phyloP scores from a whole-genome alignment of 2,329 filamentous ascomycete genomes.

The Mycogone perniciosa region DNA sequence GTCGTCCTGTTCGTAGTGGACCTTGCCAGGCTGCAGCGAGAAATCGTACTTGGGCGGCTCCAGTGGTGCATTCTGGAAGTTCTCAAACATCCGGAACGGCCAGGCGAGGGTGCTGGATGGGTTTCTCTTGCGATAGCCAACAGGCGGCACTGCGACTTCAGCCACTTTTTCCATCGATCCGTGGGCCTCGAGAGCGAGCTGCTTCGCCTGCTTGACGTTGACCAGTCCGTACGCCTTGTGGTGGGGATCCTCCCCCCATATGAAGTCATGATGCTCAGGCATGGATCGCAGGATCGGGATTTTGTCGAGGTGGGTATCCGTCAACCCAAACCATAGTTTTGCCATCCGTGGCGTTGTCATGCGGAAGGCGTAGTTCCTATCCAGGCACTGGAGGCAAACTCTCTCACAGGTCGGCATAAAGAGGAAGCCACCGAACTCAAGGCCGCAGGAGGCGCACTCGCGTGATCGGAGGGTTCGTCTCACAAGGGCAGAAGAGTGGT shows the following conservation, averaged over 20 bases:
- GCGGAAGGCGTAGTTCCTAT: constrained; percentile 19
- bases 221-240: constrained; percentile 19
- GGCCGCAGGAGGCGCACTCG: constrained; percentile 22
- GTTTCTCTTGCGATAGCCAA: neutral
- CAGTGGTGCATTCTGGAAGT: neutral
- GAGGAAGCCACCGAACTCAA: constrained; percentile 23
- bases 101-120: neutral
- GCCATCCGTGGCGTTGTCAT: constrained; percentile 19
- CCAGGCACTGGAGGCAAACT: constrained; percentile 25
- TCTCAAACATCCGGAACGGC: neutral
- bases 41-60: neutral
- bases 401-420: constrained; percentile 28
- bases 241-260: constrained; percentile 12
- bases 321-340: constrained; percentile 20
- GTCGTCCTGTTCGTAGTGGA: constrained; percentile 10
- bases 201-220: constrained; percentile 23
- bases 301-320: constrained; percentile 15
- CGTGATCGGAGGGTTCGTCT: constrained; percentile 18
- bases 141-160: neutral
- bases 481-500: constrained; percentile 19
- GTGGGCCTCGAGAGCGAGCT: constrained; percentile 21
- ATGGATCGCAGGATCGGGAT: constrained; percentile 19
- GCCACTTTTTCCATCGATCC: constrained; percentile 16
- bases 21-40: neutral
- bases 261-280: constrained; percentile 18